Evolutionary conservation across 805 yeast species (phyloP).

Genomic region (Starmerella apicola): DNA sequence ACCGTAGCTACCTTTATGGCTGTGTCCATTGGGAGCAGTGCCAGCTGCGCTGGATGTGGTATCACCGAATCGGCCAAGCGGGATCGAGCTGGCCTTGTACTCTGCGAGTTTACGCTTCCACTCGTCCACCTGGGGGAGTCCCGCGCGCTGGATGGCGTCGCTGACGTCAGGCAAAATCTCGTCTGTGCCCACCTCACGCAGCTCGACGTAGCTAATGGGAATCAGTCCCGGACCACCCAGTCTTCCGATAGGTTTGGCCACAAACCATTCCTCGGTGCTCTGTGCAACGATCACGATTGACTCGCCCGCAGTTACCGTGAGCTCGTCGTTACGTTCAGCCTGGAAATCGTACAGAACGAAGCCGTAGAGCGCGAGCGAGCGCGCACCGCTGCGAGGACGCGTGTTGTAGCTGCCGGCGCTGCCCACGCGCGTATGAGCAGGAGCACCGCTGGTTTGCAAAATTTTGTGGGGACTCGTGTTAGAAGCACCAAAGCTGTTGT

Average conservation of each 20-base stretch:
- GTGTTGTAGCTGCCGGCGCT: too few species aligned
- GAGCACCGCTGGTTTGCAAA: not conserved
- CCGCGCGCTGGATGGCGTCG: constrained; percentile 51
- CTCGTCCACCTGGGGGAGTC: constrained; percentile 83
- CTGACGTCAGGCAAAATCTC: constrained; percentile 43
- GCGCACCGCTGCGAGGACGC: constrained; percentile 9
- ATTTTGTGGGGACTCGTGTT: not conserved
- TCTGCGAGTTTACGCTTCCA: constrained; percentile 88
- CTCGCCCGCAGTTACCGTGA: constrained; percentile 75
- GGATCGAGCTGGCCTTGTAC: constrained; percentile 81
- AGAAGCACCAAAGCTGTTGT: not conserved
- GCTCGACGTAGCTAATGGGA: constrained; percentile 79
- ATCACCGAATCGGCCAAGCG: constrained; percentile 43
- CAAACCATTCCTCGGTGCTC: constrained; percentile 93
- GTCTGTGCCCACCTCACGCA: constrained; percentile 63
- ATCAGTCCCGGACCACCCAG: constrained; percentile 96
- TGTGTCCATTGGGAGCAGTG: too few species aligned
- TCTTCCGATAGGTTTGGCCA: constrained; percentile 89
- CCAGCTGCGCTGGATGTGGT: constrained; percentile 5
- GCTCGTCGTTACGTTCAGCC: constrained; percentile 75
- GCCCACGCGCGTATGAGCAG: not conserved
- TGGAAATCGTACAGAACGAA: constrained; percentile 72
- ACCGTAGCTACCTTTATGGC: too few species aligned
- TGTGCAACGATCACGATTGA: constrained; percentile 89
- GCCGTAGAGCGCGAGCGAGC: constrained; percentile 45